These are phyloP conservation scores for Melaleuca quinquenervia DNA, from an alignment of 345 rosid species.

Conservation along the genomic window DNA sequence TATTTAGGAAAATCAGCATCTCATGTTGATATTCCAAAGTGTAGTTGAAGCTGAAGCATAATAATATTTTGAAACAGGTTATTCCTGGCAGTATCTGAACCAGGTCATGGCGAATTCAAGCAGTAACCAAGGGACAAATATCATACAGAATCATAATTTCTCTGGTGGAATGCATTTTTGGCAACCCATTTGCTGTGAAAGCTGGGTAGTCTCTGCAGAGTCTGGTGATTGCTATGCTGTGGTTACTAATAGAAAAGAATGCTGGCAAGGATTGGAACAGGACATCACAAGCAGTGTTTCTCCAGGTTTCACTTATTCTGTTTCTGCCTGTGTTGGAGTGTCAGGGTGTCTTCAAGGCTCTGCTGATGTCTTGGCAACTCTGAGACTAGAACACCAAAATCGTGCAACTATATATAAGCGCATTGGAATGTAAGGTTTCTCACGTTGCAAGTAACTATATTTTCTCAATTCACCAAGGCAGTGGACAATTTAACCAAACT, in stretches of 20 bases:
- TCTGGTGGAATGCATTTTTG: slow-evolving; percentile 60
- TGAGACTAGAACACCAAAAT: slow-evolving; percentile 46
- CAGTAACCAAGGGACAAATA: slow-evolving; percentile 14
- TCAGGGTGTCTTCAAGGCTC: slow-evolving; percentile 46
- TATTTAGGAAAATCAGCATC: not conserved
- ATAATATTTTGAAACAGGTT: not conserved
- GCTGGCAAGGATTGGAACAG: slow-evolving; percentile 95
- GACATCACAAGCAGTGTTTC: slow-evolving; percentile 63
- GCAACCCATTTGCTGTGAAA: slow-evolving; percentile 65
- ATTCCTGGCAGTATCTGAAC: slow-evolving; percentile 11
- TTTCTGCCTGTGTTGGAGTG: slow-evolving; percentile 67
- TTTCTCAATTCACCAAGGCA: not conserved
- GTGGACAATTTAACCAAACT: not conserved
- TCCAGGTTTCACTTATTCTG: slow-evolving; percentile 39
- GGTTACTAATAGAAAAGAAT: slow-evolving; percentile 64
- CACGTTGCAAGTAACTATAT: not conserved
- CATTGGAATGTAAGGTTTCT: slow-evolving; percentile 64
- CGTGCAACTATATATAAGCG: slow-evolving; percentile 35
- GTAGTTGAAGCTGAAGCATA: not conserved
- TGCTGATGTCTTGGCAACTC: slow-evolving; percentile 63
- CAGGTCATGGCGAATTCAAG: slow-evolving; percentile 13
- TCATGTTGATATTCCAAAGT: not conserved
- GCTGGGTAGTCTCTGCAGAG: slow-evolving; percentile 43
- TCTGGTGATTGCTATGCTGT: slow-evolving; percentile 46
- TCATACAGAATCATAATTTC: slow-evolving; percentile 66